Evolutionary conservation across 2,329 filamentous ascomycete genomes (phyloP).

Genomic region (Neofusicoccum parvum): DNA sequence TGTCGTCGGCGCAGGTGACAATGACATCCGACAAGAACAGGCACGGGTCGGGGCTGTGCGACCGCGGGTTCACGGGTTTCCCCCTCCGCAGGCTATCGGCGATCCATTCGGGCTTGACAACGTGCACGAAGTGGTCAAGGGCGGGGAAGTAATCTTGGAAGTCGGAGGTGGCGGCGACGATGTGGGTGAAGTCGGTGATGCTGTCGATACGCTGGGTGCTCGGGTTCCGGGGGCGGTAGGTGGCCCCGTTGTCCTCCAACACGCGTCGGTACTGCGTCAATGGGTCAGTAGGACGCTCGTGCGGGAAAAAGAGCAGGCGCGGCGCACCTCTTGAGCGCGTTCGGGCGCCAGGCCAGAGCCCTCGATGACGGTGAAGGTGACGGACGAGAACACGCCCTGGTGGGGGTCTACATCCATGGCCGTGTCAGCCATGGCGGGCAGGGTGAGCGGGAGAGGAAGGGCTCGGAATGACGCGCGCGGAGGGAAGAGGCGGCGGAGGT

Average conservation of each 20-base stretch:
- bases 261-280: constrained; percentile 46
- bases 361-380: constrained; percentile 48
- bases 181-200: constrained; percentile 59
- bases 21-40: constrained; percentile 87
- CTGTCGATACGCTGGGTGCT: constrained; percentile 43
- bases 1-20: constrained; percentile 78
- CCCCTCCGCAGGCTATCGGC: constrained; percentile 67
- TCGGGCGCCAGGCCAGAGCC: constrained; percentile 37
- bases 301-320: neutral
- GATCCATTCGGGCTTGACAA: constrained; percentile 84
- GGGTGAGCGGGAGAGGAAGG: neutral
- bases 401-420: constrained; percentile 27
- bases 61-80: constrained; percentile 75
- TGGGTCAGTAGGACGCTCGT: constrained; percentile 26
- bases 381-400: constrained; percentile 38
- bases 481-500: neutral
- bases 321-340: constrained; percentile 31
- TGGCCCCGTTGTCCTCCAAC: constrained; percentile 53
- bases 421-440: constrained; percentile 3
- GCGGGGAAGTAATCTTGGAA: constrained; percentile 84
- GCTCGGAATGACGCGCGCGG: neutral
- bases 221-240: constrained; percentile 44
- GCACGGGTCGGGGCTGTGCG: constrained; percentile 86
- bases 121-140: constrained; percentile 75
- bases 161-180: constrained; percentile 78